Base-by-base conservation (phyloP, 148 eudicot genomes). In the Pharnaceum exiguum region DNA sequence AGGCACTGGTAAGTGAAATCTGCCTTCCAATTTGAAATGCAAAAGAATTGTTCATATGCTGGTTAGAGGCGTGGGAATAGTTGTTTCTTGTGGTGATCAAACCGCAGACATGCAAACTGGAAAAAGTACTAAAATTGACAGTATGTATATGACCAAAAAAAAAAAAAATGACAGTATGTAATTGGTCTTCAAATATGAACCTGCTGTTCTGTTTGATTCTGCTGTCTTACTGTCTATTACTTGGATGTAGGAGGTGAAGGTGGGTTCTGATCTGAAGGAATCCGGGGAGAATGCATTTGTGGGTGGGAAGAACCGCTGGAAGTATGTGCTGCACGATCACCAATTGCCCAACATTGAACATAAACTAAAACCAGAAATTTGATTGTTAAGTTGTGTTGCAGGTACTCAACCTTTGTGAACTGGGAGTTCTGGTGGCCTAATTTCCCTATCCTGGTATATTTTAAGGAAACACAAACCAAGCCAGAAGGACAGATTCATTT, bases 351-450 rank as follows among this genome's bases (percentile, higher is more conserved):
- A 33, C 30, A 54, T 18, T 38, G 16, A 59, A 35, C n/a, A 50
- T 27, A 38, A 69, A 28, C 10, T 35, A 21, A 6, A 18, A 7
- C 22, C 10, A 21, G 46, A 7, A 18, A n/a, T 12, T 25, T 31
- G 60, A 47, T 19, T 3, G 10, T 37, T 16, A 18, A 30, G 5
- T 29, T 44, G 54, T 36, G 10, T 55, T 69, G 65, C 81, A 93
- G 99, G 72, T 93, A 83, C 73, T 89, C 96, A 10, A 68, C 87
- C 44, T 93, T 93, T 59, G 81, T 93, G 52, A 93, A 93, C 72
- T 93, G 96, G 99, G 99, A 93, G 77, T 80, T 85, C 38, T 93
- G 99, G 99, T 93, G 96, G 99, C 96, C 96, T 51, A 81, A 73
- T 35, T 93, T 93, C 59, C 99, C 99, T 37, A 76, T 93, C 67